These are phyloP conservation scores for Aspergillus neoniger DNA, from an alignment of 2,329 filamentous ascomycete species.

Conservation along the genomic window DNA sequence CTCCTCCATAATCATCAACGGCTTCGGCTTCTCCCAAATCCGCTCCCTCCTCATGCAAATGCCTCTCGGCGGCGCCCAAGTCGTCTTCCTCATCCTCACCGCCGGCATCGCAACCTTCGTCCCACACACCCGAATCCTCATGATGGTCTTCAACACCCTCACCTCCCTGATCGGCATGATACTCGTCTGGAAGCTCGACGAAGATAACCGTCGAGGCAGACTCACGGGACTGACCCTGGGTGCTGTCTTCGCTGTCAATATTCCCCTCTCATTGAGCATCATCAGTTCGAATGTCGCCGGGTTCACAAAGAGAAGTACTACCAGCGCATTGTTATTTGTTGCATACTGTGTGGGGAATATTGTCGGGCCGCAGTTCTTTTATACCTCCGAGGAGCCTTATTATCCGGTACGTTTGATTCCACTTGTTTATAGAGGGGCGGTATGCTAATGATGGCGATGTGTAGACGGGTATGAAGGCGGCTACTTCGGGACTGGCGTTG, in stretches of 20 bases:
- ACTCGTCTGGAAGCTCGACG: slow-evolving; percentile 34
- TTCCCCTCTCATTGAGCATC: slow-evolving; percentile 38
- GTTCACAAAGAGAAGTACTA: slow-evolving; percentile 39
- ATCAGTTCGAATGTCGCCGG: slow-evolving; percentile 41
- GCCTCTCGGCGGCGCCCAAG: slow-evolving; percentile 36
- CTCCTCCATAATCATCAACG: slow-evolving; percentile 36
- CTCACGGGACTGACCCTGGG: slow-evolving; percentile 35
- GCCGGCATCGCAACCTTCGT: slow-evolving; percentile 31
- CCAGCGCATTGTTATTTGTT: slow-evolving; percentile 52
- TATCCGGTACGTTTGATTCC: slow-evolving; percentile 26
- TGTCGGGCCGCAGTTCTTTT: slow-evolving; percentile 37
- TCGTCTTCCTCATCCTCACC: slow-evolving; percentile 36
- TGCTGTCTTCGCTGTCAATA: slow-evolving; percentile 37
- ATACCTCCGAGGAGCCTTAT: slow-evolving; percentile 33
- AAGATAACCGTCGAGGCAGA: slow-evolving; percentile 28
- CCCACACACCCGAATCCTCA: slow-evolving; percentile 30
- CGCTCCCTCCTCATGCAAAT: slow-evolving; percentile 41
- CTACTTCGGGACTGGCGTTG: slow-evolving; percentile 31
- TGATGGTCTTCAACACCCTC: slow-evolving; percentile 37
- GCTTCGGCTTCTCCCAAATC: slow-evolving; percentile 43
- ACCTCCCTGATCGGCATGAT: slow-evolving; percentile 36
- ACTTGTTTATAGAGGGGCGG: background rate
- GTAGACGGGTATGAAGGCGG: slow-evolving; percentile 38
- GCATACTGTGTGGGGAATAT: slow-evolving; percentile 42
- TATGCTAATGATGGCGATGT: background rate